phyloP scores from a whole-genome alignment of 2,329 filamentous ascomycete species.

The Microdochium nivale region DNA sequence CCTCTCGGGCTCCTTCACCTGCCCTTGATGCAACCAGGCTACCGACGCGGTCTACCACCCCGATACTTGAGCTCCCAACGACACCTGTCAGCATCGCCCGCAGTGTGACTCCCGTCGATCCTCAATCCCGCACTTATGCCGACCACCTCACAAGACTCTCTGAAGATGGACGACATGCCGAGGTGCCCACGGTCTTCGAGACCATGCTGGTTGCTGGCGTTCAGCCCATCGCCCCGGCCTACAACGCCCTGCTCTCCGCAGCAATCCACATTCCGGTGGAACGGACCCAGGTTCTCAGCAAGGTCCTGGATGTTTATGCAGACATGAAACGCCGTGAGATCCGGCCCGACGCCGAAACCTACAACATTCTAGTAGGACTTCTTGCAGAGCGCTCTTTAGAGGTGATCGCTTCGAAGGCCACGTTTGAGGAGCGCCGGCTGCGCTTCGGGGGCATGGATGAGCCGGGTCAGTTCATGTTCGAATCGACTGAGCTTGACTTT shows the following conservation, averaged over 20 bases:
- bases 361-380: conserved; percentile 77
- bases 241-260: conserved; percentile 81
- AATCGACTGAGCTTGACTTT: conserved; percentile 79
- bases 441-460: conserved; percentile 68
- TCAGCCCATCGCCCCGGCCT: conserved; percentile 74
- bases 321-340: conserved; percentile 90
- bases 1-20: conserved; percentile 24
- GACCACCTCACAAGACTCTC: conserved; percentile 71
- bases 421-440: conserved; percentile 70
- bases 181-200: conserved; percentile 88
- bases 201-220: conserved; percentile 77
- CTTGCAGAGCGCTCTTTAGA: conserved; percentile 75
- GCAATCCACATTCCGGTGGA: conserved; percentile 74
- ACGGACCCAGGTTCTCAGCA: conserved; percentile 77
- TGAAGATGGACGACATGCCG: conserved; percentile 63
- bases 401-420: conserved; percentile 62
- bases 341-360: conserved; percentile 74
- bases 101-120: conserved; percentile 50
- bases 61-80: conserved; percentile 28
- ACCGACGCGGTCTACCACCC: conserved; percentile 31
- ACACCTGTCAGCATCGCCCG: conserved; percentile 40
- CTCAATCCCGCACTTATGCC: conserved; percentile 63
- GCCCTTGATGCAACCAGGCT: conserved; percentile 26
- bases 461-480: conserved; percentile 63
- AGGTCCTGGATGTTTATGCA: conserved; percentile 88